Evolutionary conservation across 805 yeast species (phyloP), one percentile per base, ranked within the genome.

Genomic region (Metschnikowia lachancei): DNA sequence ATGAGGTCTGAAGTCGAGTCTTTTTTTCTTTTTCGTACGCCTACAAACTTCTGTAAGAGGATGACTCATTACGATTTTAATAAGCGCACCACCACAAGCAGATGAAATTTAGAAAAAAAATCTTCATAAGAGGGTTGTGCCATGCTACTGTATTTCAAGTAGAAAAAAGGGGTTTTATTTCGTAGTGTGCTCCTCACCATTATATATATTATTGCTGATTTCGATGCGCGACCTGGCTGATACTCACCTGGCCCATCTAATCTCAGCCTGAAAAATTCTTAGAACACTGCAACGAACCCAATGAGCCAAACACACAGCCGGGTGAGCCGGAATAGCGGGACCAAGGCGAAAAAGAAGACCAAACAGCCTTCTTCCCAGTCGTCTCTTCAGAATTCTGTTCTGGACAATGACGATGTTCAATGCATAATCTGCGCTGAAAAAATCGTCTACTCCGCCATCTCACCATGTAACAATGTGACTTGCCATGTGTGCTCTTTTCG

Each of bases 361-460:
- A 17, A n/a, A 11, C 36, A n/a, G 28, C 33, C 38, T 3, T 22
- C 16, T 30, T 17, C 10, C 24, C 24, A 22, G 14, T n/a, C 31
- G 35, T 28, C 34, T 13, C 19, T 22, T 14, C 36, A 32, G 32
- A 24, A 3, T 3, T 10, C 40, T 4, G 46, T 14, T 5, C 22
- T 38, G n/a, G 41, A 41, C 18, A 72, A 68, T 32, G 75, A 67
- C n/a, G 64, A 56, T 8, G 76, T 76, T 11, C 59, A 66, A 28
- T 91, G 97, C 74, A 67, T 90, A 18, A 87, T 94, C 47, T 94
- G 99, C 69, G 94, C 97, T 0, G 85, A 87, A 38, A 69, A 70
- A 26, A 73, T 89, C 22, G 54, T 56, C n/a, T 77, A 74, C 55
- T 81, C 82, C 2, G 88, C 95, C 0, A 59, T 86, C 9, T 78